These are phyloP conservation scores for Micromonas commoda DNA, from an alignment of 139 green algal genomes.

Conservation along the genomic window DNA sequence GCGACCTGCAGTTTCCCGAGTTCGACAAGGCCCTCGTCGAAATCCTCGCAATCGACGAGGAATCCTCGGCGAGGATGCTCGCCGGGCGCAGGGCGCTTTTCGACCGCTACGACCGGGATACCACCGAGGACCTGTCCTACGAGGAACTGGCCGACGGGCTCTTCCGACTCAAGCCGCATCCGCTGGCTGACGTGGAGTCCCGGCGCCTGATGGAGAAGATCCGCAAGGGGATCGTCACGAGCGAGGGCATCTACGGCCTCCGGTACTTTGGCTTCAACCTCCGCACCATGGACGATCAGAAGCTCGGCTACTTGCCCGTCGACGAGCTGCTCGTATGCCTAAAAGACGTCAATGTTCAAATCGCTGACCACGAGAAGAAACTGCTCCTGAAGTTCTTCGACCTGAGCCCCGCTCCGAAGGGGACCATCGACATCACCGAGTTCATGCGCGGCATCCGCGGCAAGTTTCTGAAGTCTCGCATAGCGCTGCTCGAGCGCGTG, in stretches of 20 bases:
- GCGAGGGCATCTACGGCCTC: neutral
- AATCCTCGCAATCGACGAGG: neutral
- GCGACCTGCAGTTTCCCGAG: neutral
- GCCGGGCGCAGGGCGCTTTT: neutral
- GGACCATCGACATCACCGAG: neutral
- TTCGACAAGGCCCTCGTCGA: neutral
- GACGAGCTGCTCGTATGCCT: neutral
- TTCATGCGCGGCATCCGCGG: neutral
- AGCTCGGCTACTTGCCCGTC: neutral
- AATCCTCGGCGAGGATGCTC: no score
- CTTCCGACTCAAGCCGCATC: neutral
- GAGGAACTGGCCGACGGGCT: neutral
- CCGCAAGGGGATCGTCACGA: neutral
- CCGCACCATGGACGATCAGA: neutral
- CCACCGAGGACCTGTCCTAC: neutral
- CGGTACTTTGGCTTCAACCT: neutral
- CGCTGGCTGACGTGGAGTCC: neutral
- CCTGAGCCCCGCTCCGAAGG: neutral
- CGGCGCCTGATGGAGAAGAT: neutral
- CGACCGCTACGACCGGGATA: neutral
- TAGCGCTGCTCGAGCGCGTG: neutral
- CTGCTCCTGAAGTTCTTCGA: neutral
- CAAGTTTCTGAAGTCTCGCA: neutral
- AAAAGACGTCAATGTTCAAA: neutral
- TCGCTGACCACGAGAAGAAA: neutral